These are phyloP conservation scores for Claviceps spartinae DNA, from an alignment of 2,329 filamentous ascomycete genomes.

Conservation along the genomic window DNA sequence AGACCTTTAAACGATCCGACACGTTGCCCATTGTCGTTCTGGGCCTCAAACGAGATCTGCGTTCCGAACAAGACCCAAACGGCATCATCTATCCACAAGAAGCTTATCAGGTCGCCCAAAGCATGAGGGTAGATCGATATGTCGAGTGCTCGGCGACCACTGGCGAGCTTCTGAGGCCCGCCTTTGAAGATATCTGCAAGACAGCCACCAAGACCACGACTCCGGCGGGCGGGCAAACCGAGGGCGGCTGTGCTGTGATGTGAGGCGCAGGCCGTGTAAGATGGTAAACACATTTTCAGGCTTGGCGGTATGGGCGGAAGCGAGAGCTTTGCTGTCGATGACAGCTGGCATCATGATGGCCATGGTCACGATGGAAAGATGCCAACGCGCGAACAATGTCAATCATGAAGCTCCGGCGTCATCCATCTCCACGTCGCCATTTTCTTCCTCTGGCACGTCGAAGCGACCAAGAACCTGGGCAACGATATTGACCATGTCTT, in stretches of 20 bases:
- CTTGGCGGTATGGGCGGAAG: not conserved
- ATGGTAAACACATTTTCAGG: no score
- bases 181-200: constrained; percentile 47
- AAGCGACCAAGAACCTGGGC: constrained; percentile 44
- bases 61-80: constrained; percentile 44
- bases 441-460: constrained; percentile 13
- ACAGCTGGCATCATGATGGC: not conserved
- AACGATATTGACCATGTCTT: constrained; percentile 43
- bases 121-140: constrained; percentile 47
- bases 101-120: constrained; percentile 41
- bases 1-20: constrained; percentile 32
- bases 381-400: constrained; percentile 1
- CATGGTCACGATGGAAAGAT: not conserved
- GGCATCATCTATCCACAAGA: constrained; percentile 49
- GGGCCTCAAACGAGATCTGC: constrained; percentile 47
- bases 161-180: constrained; percentile 42
- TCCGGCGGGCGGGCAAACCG: constrained; percentile 36
- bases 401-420: constrained; percentile 16
- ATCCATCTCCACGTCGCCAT: constrained; percentile 25
- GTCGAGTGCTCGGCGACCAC: constrained; percentile 50
- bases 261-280: constrained; percentile 17
- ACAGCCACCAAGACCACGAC: constrained; percentile 38
- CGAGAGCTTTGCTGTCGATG: not conserved
- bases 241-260: constrained; percentile 39
- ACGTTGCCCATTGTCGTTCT: constrained; percentile 41